These are phyloP conservation scores for Macrophomina pseudophaseolina DNA, from an alignment of 2,329 filamentous ascomycete species.

Conservation along the genomic window DNA sequence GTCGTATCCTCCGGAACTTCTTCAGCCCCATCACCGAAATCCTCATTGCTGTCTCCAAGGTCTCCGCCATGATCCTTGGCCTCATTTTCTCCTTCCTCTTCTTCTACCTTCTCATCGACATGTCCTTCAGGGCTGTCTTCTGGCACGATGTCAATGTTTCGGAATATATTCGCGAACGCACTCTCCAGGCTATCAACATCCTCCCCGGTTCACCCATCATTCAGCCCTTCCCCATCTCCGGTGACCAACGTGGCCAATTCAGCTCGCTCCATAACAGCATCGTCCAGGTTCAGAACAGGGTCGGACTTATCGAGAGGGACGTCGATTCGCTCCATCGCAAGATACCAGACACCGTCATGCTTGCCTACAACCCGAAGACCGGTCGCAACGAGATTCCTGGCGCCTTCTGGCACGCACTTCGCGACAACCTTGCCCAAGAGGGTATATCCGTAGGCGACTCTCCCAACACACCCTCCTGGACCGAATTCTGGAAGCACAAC, in stretches of 20 bases:
- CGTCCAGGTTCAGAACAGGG: not conserved
- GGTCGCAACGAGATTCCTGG: constrained; percentile 62
- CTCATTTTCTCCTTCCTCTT: constrained; percentile 3
- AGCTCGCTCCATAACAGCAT: constrained; percentile 2
- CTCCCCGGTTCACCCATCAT: not conserved
- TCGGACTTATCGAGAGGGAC: constrained; percentile 14
- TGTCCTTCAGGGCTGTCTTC: constrained; percentile 1
- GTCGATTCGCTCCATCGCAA: constrained; percentile 49
- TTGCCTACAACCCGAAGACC: constrained; percentile 56
- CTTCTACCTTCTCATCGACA: constrained; percentile 1
- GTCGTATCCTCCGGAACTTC: constrained; percentile 4
- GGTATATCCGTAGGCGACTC: constrained; percentile 12
- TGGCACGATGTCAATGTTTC: not conserved
- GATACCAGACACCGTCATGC: constrained; percentile 62
- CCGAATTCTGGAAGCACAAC: constrained; percentile 60
- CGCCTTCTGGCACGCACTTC: constrained; percentile 70
- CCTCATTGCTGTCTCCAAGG: not conserved
- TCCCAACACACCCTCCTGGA: constrained; percentile 42
- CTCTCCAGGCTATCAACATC: not conserved
- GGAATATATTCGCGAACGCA: constrained; percentile 5
- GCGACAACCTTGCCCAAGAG: constrained; percentile 59
- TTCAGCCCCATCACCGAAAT: not conserved
- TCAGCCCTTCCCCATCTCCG: not conserved
- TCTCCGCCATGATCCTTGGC: constrained; percentile 3
- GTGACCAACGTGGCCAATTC: not conserved